Base-by-base conservation (phyloP, 495 filamentous ascomycete genomes). In the Neurospora sp. region DNA sequence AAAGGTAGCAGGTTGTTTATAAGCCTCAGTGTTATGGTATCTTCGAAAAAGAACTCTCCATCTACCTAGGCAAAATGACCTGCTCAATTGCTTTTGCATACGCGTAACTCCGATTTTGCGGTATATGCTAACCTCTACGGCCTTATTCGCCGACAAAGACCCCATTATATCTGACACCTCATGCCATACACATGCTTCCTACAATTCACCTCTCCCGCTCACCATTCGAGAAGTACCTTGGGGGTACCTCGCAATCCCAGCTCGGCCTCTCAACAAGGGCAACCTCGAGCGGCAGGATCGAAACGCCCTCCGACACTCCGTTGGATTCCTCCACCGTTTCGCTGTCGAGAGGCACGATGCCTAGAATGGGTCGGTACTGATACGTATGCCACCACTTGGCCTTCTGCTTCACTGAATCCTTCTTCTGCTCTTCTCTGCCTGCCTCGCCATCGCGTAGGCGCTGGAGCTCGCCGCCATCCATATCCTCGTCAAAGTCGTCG, bases 301-400 rank as follows among this genome's bases (percentile, higher is more conserved):
- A 53, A 7, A 68, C 39, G 37, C 59, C 74, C 31, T 79, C 77
- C 5, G 75, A 69, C 10, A 74, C 20, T 80, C 79, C 35, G 53
- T 65, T 65, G 53, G 22, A 31, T 37, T 83, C 77, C 8, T 77
- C 76, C 42, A 83, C 80, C 31, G 73, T 79, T 27, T 75, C 75
- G 20, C 84, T 83, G 35, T 70, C 74, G 17, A 99, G 81, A 20
- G 91, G 89, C 16, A 95, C 91, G 39, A 98, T 91, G 5, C 94
- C 96, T 75, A 99, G 81, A 73, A 99, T 93, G 9, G 94, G 92
- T 72, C 94, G 86, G 79, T 97, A 99, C 78, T 96, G 94, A 81
- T 91, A 93, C 9, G 94, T 95, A 74, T 87, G 88, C 94, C 94
- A 98, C 76, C 86, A 90, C 27, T 84, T 81, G 40, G 79, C 75